Conservation (phyloP, 169 alveolate species). For the Ichthyophthirius multifiliis region DNA sequence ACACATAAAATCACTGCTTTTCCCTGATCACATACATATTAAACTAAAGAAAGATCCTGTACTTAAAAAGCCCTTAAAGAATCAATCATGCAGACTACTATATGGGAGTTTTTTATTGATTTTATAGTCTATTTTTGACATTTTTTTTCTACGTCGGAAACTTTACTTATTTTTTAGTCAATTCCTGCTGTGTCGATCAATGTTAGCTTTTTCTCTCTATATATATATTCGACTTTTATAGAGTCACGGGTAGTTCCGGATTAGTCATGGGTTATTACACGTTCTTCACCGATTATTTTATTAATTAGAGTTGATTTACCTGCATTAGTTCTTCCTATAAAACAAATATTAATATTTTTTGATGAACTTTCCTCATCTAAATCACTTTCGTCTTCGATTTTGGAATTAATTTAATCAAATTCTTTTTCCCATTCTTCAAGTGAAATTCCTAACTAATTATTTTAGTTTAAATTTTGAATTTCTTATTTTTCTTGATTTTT, state of each 20-base stretch:
- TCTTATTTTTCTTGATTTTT: conserved; percentile 41
- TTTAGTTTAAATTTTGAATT: conserved; percentile 18
- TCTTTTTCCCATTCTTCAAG: conserved; percentile 59
- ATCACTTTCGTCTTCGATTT: conserved; percentile 68
- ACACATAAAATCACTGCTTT: conserved; percentile 66
- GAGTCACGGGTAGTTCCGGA: conserved; percentile 84
- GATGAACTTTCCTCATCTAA: conserved; percentile 65
- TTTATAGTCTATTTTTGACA: conserved; percentile 44
- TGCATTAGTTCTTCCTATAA: conserved; percentile 78
- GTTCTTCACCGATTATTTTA: conserved; percentile 62
- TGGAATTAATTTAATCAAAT: conserved; percentile 53
- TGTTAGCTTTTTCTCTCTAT: conserved; percentile 61
- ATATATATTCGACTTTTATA: conserved; percentile 52
- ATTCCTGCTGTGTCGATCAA: conserved; percentile 86
- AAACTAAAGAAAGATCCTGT: conserved; percentile 52
- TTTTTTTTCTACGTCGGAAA: conserved; percentile 21
- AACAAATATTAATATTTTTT: conserved; percentile 46
- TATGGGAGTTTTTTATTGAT: conserved; percentile 57
- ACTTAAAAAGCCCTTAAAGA: conserved; percentile 55
- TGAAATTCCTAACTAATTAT: conserved; percentile 26
- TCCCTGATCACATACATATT: conserved; percentile 62
- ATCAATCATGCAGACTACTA: conserved; percentile 62
- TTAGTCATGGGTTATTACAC: conserved; percentile 65
- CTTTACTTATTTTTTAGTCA: conserved; percentile 25
- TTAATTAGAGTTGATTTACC: conserved; percentile 82